Evolutionary conservation across 768 basidiomycete species (phyloP), one percentile per base, ranked within the genome.

Genomic region (Amanita exitialis): DNA sequence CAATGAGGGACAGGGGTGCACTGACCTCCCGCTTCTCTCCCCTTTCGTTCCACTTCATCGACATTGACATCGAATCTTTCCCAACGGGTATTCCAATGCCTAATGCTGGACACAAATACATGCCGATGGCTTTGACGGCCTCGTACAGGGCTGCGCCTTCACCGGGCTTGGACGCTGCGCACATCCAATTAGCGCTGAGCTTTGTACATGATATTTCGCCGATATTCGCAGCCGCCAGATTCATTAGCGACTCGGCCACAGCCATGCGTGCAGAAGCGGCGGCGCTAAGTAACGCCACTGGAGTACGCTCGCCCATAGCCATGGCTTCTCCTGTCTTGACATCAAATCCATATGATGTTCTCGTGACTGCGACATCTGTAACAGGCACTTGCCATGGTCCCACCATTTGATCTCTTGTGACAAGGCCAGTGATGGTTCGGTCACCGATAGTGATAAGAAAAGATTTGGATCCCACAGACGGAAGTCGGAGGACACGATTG

Each of bases 181-280:
- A 92, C 96, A 99, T 99, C 96, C 96, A 99, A 66, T 99, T 99
- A 42, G 95, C 95, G 56, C 91, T 94, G n/a, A 99, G 76, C 68
- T 99, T 99, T 60, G 96, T 80, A 51, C 75, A 72, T 2, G 75
- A 73, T 30, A 97, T 70, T 21, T 78, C 75, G 3, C 78, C 77
- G 36, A 94, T 69, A 44, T 78, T 75, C 1, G 94, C 82, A 4
- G 96, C 93, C 0, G 79, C 80, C 53, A 98, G 75, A 67, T 98
- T 99, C 58, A 86, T 92, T 38, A 99, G 75, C 0, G 96, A 78
- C 64, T 99, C 96, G 2, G 82, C 95, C 41, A 99, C 84, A 21
- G 94, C 95, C 86, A 99, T 93, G 27, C 93, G 82, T 2, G 94
- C 95, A 0, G 94, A 94, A 1, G 94, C 93, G 5, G 86, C 88